phyloP scores from a whole-genome alignment of 805 yeast species.

The Wickerhamiella sorbophila region DNA sequence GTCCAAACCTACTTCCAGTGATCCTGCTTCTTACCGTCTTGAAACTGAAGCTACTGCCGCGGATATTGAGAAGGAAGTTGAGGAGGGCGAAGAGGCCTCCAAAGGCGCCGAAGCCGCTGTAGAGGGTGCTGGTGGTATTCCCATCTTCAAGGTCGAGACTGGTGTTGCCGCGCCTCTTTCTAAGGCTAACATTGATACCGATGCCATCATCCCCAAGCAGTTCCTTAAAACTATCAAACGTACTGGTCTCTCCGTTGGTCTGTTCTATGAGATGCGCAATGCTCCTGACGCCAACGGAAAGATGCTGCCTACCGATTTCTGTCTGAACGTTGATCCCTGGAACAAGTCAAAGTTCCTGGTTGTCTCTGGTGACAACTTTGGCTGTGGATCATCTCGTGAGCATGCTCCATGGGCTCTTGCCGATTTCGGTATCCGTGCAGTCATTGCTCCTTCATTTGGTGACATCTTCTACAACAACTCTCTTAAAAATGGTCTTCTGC shows the following conservation, averaged over 20 bases:
- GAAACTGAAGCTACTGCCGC: neutral
- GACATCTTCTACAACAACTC: constrained; percentile 97
- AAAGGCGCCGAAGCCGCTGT: constrained; percentile 22
- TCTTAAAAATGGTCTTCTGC: constrained; percentile 87
- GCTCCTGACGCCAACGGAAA: constrained; percentile 43
- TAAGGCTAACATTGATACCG: constrained; percentile 93
- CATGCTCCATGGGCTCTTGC: constrained; percentile 99
- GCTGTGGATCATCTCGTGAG: constrained; percentile 98
- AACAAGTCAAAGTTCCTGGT: constrained; percentile 66
- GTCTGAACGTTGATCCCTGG: constrained; percentile 75
- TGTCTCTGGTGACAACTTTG: constrained; percentile 93
- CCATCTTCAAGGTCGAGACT: constrained; percentile 56
- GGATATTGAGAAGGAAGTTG: constrained; percentile 38
- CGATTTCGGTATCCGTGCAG: constrained; percentile 90
- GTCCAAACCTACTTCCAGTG: neutral
- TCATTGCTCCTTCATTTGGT: constrained; percentile 96
- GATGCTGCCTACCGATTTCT: constrained; percentile 63
- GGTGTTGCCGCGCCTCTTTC: constrained; percentile 91
- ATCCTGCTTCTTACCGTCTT: constrained; percentile 10
- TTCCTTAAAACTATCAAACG: constrained; percentile 95
- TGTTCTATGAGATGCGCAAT: constrained; percentile 85
- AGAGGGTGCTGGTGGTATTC: constrained; percentile 39
- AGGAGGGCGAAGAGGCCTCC: constrained; percentile 35
- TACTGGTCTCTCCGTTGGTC: constrained; percentile 79
- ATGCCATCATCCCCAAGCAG: constrained; percentile 97